phyloP scores from a whole-genome alignment of 768 basidiomycete genomes.

The Pisolithus orientalis region DNA sequence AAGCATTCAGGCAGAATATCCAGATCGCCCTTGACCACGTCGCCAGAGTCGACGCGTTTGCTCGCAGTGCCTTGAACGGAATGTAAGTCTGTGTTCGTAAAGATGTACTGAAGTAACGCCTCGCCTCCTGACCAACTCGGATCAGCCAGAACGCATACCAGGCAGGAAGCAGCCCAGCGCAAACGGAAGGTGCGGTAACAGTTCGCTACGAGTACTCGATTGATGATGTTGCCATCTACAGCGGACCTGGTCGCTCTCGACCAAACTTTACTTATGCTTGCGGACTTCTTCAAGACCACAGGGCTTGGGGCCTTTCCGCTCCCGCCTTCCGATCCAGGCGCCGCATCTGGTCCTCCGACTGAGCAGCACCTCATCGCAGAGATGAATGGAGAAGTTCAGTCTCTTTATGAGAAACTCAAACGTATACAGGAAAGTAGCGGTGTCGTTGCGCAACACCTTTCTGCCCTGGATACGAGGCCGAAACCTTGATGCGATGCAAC shows the following conservation, averaged over 20 bases:
- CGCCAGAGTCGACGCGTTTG: conserved; percentile 40
- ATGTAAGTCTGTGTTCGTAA: conserved; percentile 38
- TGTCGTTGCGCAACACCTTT: conserved; percentile 42
- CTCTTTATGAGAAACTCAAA: conserved; percentile 44
- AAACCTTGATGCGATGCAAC: not conserved
- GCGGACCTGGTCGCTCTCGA: conserved; percentile 48
- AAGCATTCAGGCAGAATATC: conserved; percentile 55
- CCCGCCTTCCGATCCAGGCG: conserved; percentile 21
- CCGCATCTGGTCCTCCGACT: conserved; percentile 23
- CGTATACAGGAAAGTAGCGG: conserved; percentile 51
- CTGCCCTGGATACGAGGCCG: not conserved
- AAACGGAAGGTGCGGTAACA: conserved; percentile 43
- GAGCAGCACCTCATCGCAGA: conserved; percentile 43
- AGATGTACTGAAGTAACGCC: not conserved
- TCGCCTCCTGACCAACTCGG: not conserved
- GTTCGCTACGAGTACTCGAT: not conserved
- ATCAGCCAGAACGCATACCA: conserved; percentile 58
- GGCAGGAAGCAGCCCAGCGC: conserved; percentile 43
- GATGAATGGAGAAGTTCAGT: conserved; percentile 37
- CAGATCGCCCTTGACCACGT: conserved; percentile 44
- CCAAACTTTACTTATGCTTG: conserved; percentile 40
- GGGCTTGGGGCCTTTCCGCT: conserved; percentile 66
- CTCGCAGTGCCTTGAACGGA: conserved; percentile 41
- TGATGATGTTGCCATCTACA: conserved; percentile 9
- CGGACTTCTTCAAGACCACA: conserved; percentile 45